Base-by-base conservation (phyloP, 768 basidiomycete genomes). In the Termitomyces sp. region DNA sequence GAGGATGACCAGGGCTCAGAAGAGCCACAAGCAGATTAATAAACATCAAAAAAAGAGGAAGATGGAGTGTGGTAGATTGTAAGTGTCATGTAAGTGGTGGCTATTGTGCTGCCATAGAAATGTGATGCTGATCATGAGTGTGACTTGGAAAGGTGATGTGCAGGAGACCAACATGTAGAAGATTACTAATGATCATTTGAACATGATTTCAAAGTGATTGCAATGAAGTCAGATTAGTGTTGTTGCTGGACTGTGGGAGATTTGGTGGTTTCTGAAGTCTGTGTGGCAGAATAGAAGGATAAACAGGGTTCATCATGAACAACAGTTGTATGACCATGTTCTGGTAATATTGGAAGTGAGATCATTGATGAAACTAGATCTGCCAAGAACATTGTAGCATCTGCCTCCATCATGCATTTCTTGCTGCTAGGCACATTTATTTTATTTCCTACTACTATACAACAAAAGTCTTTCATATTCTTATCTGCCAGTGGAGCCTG, bases 391-490 rank as follows among this genome's bases (percentile, higher is more conserved):
- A 67, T 67, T 41, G 72, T 62, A 0, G 85, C 86, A 40, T 84
- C 77, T 3, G 52, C 73, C 64, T 61, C 76, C 53, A 57, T 72
- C 32, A 74, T 72, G 3, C 60, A 60, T 49, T 66, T 44, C 45
- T 54, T 39, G 56, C 48, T 49, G 56, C 67, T 68, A 0, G 72
- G 61, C 37, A 88, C 67, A 68, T 94, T 91, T 6, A 80, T 76
- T 73, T 94, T 94, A 69, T 92, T 92, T 49, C 92, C 86, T 7
- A 89, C 85, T 6, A 90, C 81, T 21, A 88, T 83, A 54, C 83
- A 84, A 61, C 89, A 92, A 62, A 83, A 90, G 34, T 80, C 79
- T 45, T 76, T 74, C 30, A 78, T 62, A 30, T 86, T 84, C 49
- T 81, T 85, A 34, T 90, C 87, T 3, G 71, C 69, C 51, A 93